Evolutionary conservation across 225 moss, liverwort and hornwort species (phyloP), one percentile per base, ranked within the genome.

Genomic region (Rhytidiadelphus loreus): DNA sequence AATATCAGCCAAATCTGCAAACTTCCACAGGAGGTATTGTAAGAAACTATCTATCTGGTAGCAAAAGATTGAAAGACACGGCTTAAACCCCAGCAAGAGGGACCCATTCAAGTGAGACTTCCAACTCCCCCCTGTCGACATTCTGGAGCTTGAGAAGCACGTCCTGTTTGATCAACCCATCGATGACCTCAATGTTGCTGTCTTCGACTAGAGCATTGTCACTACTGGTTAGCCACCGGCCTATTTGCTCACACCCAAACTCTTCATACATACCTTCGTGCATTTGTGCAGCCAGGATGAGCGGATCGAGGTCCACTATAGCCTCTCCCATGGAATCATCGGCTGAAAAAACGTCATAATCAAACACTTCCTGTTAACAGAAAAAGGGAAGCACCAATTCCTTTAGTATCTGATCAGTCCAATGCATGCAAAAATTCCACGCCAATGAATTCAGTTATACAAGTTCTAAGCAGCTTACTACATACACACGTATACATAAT

Each of bases 281-380:
- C 97, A 98, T 97, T 85, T 97, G 95, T n/a, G 98, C 96, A 85
- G 98, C 94, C 53, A 94, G 81, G 52, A 98, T 93, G 82, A 98
- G 94, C 33, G 96, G 96, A 57, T 93, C 91, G 56, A 98, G 93
- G 90, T 98, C 98, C 28, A 98, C 90, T 77, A 87, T 72, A 46
- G 95, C 97, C 83, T 95, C 96, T 50, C 98, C 98, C 98, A 98
- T 98, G 25, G 94, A 90, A 91, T 98, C 98, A 91, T 98, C 97
- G 37, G 95, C 74, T 64, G 98, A 96, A 82, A 97, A 96, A 12
- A 94, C 92, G 88, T 98, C 98, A 82, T 96, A 85, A 86, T 98
- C 98, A 89, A 92, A 97, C 84, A 98, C 95, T 96, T 98, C 95
- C 96, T 98, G 96, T 92, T 41, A 18, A 66, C 57, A 80, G 92